Conservation (phyloP, 352 stramenopile genomes). For the Phytopythium montanum region DNA sequence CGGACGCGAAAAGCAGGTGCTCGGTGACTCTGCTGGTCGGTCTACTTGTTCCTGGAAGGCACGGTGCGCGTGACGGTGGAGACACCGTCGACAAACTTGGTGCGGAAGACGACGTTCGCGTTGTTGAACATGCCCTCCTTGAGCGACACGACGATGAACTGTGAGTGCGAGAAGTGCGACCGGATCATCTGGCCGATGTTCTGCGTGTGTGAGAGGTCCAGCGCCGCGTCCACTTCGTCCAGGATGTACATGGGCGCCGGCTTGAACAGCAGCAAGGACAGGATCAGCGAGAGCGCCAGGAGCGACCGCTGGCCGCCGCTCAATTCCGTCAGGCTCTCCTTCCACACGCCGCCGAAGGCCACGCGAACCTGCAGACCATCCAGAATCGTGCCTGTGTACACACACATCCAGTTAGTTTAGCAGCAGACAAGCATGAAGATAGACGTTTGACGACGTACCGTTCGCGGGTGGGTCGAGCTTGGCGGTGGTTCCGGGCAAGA, state of each 20-base stretch:
- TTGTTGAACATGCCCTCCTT: slow-evolving; percentile 99
- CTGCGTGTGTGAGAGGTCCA: slow-evolving; percentile 99
- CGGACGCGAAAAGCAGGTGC: not conserved
- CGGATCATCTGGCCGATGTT: slow-evolving; percentile 99
- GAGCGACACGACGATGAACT: slow-evolving; percentile 99
- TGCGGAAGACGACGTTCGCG: slow-evolving; percentile 99
- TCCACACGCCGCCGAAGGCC: slow-evolving; percentile 99
- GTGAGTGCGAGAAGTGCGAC: slow-evolving; percentile 98
- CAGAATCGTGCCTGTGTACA: slow-evolving; percentile 65
- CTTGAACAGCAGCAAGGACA: slow-evolving; percentile 98
- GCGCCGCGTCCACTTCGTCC: slow-evolving; percentile 98
- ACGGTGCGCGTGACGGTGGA: slow-evolving; percentile 97
- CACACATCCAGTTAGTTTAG: slow-evolving; percentile 12
- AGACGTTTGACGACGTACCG: slow-evolving; percentile 23
- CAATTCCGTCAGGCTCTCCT: slow-evolving; percentile 98
- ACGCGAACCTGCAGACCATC: slow-evolving; percentile 98
- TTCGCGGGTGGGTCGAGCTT: slow-evolving; percentile 97
- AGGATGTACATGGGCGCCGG: slow-evolving; percentile 99
- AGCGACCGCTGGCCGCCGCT: slow-evolving; percentile 98
- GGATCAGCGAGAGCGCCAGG: slow-evolving; percentile 98
- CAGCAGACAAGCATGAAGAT: not conserved
- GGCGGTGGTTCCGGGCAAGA: slow-evolving; percentile 95
- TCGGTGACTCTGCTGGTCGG: not conserved
- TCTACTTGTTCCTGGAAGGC: slow-evolving; percentile 52
- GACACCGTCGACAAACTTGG: slow-evolving; percentile 99